phyloP scores from a whole-genome alignment of 148 eudicot genomes.

The Arbutus unedo region DNA sequence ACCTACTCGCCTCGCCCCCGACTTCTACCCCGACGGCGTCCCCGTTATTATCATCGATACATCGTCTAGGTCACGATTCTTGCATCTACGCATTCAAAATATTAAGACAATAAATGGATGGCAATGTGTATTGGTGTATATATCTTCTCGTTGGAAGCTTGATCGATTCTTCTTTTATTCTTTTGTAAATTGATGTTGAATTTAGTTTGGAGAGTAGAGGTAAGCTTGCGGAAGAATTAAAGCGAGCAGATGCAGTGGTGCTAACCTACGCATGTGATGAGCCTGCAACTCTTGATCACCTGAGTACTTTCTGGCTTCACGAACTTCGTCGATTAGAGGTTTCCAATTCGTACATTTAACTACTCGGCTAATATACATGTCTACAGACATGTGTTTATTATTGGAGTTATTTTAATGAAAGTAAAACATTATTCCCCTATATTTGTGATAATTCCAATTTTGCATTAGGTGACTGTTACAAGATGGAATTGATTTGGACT shows the following conservation, averaged over 20 bases:
- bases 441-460: background rate
- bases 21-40: constrained; percentile 49
- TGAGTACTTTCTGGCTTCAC: constrained; percentile 56
- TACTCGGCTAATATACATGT: background rate
- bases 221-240: constrained; percentile 53
- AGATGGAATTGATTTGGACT: background rate
- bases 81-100: background rate
- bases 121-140: background rate
- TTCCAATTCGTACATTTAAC: background rate
- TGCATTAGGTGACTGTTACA: background rate
- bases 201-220: constrained; percentile 55
- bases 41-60: constrained; percentile 56
- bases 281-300: constrained; percentile 39
- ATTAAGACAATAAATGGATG: background rate
- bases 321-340: constrained; percentile 64
- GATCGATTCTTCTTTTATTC: background rate
- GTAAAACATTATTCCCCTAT: background rate
- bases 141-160: background rate
- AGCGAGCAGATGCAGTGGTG: constrained; percentile 64
- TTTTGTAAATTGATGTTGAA: constrained; percentile 3
- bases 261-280: constrained; percentile 60
- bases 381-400: background rate
- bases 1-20: constrained; percentile 54
- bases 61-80: constrained; percentile 43
- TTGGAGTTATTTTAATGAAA: background rate